Conservation (phyloP, 768 basidiomycete species). For the Amanita exitialis region DNA sequence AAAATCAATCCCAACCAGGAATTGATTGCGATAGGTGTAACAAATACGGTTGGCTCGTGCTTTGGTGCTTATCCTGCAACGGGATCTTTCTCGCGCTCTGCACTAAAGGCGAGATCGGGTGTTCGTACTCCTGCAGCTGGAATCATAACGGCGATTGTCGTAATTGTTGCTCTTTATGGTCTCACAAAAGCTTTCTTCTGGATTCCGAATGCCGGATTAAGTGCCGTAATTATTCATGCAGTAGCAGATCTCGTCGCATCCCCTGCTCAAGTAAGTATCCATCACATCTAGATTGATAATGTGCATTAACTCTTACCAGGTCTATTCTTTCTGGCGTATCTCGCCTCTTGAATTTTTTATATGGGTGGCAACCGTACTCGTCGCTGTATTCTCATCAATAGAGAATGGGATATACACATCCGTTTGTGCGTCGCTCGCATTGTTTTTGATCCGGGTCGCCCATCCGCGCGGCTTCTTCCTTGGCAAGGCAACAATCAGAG, state of each 20-base stretch:
- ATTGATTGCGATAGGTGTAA: conserved; percentile 94
- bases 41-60: conserved; percentile 82
- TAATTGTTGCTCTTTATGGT: conserved; percentile 91
- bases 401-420: conserved; percentile 91
- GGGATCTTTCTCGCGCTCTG: conserved; percentile 97
- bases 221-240: conserved; percentile 92
- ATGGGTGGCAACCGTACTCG: conserved; percentile 77
- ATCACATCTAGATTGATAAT: background rate
- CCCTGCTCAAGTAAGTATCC: conserved; percentile 42
- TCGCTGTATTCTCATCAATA: conserved; percentile 89
- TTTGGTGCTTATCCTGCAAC: conserved; percentile 95
- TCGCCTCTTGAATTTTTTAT: conserved; percentile 90
- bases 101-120: conserved; percentile 91
- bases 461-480: conserved; percentile 87
- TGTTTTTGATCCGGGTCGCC: conserved; percentile 81
- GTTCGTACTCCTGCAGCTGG: conserved; percentile 95
- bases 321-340: conserved; percentile 88
- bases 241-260: conserved; percentile 82
- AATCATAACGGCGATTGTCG: conserved; percentile 74
- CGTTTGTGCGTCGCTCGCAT: conserved; percentile 64
- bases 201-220: conserved; percentile 75
- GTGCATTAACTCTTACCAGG: conserved; percentile 22
- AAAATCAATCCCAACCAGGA: conserved; percentile 93
- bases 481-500: conserved; percentile 63
- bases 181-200: conserved; percentile 89